Base-by-base conservation (phyloP, 345 rosid species). In the Gossypium ekmanianum region DNA sequence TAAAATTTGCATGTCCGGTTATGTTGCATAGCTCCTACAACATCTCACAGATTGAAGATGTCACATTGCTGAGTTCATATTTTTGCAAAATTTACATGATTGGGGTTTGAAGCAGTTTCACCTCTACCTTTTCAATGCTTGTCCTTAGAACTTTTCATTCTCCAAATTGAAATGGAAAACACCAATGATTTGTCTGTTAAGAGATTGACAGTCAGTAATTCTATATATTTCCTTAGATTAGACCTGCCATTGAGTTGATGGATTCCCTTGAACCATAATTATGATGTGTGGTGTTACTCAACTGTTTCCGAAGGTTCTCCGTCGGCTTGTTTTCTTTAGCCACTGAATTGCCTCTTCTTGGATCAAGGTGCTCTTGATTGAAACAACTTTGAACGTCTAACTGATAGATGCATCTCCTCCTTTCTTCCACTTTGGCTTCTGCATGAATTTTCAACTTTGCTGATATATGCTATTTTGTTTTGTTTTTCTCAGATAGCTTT, bases 401-500 rank as follows among this genome's bases (percentile, higher is more conserved):
- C 11, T 61, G 11, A 2, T 61, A 0, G 20, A 44, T 18, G n/a
- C 22, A 66, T 44, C 3, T n/a, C 17, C 45, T 61, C 51, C 50
- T 8, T 64, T 10, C 27, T 18, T 65, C 71, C 9, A 5, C 17
- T 7, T 45, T 45, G n/a, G 13, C 54, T 45, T 22, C 47, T 18
- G 17, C 71, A 6, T 20, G 44, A 67, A 13, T 34, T 62, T 34
- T 47, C 54, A 56, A 17, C 95, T 91, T 20, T 48, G 14, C 17
- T 68, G 20, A 50, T 16, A 26, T 26, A 14, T 26, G 72, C 24
- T 50, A 50, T 27, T 50, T 71, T 29, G 39, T 71, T 55, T 48
- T 54, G 11, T 14, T 45, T 55, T 18, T 84, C 48, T 13, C 84
- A 91, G 98, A 79, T 87, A 75, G 81, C 90, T 61, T 88, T 88